Evolutionary conservation across 2,329 filamentous ascomycete species (phyloP).

Genomic region (Cordyceps javanica): DNA sequence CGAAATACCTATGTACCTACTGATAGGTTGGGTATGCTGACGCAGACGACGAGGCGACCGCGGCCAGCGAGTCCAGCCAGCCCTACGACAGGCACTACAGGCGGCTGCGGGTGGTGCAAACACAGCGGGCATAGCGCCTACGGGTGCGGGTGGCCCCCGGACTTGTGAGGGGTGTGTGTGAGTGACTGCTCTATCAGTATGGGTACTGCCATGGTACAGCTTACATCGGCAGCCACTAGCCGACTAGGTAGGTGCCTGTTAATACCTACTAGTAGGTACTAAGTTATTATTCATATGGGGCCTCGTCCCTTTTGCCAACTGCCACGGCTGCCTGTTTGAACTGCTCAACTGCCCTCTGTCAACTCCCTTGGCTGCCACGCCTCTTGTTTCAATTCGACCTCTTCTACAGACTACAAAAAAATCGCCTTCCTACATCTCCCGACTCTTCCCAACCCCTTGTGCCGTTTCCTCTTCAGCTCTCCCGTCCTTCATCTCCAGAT

Average conservation of each 20-base stretch:
- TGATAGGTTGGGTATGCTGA: too few relatives aligned
- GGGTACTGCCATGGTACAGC: background rate
- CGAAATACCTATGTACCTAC: too few relatives aligned
- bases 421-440: background rate
- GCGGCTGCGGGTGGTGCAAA: background rate
- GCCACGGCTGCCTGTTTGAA: too few relatives aligned
- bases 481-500: background rate
- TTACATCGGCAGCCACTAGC: too few relatives aligned
- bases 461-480: background rate
- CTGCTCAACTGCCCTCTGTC: background rate
- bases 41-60: background rate
- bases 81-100: background rate
- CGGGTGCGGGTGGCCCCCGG: too few relatives aligned
- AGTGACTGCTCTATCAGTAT: too few relatives aligned
- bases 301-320: background rate
- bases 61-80: background rate
- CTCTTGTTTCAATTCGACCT: background rate
- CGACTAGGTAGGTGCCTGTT: too few relatives aligned
- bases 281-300: background rate
- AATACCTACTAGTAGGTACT: too few relatives aligned
- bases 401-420: too few relatives aligned
- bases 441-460: background rate
- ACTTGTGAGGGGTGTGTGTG: too few relatives aligned
- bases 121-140: conserved; percentile 4
- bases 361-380: background rate